phyloP scores from a whole-genome alignment of 2,329 filamentous ascomycete species.

The Hypoxylon sp. region DNA sequence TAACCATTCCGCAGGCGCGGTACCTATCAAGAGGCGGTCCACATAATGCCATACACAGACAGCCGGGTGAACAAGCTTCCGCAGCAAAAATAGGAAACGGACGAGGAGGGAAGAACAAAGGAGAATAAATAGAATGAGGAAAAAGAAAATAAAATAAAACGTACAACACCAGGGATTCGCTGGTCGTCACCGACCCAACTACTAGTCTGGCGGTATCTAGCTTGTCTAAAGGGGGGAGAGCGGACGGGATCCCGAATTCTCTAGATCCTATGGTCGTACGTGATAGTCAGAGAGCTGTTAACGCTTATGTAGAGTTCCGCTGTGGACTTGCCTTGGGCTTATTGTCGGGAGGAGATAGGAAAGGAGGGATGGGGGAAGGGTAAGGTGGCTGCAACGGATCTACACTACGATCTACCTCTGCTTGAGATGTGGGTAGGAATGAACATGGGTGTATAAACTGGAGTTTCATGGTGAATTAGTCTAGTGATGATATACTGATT shows the following conservation, averaged over 20 bases:
- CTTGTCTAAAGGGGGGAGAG: background rate
- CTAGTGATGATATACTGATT: background rate
- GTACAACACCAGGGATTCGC: slow-evolving; percentile 18
- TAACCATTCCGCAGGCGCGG: no score
- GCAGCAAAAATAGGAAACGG: background rate
- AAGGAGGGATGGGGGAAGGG: background rate
- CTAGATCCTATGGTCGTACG: slow-evolving; percentile 1
- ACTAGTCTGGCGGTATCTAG: background rate
- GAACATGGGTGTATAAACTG: background rate
- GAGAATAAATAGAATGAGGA: background rate
- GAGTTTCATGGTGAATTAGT: background rate
- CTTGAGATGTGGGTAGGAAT: background rate
- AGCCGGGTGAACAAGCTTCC: background rate
- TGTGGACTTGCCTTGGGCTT: background rate
- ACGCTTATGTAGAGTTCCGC: background rate
- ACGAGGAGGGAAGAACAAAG: background rate
- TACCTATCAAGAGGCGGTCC: no score
- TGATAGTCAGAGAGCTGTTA: background rate
- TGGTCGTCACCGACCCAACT: slow-evolving; percentile 5
- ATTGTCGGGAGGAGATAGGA: no score
- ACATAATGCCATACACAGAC: no score
- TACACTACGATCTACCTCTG: background rate
- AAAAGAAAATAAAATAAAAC: slow-evolving; percentile 3
- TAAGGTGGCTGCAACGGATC: background rate
- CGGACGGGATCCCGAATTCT: slow-evolving; percentile 1